Evolutionary conservation across 208 protist species (phyloP), one percentile per base, ranked within the genome.

Genomic region (Acanthamoeba triangularis): DNA sequence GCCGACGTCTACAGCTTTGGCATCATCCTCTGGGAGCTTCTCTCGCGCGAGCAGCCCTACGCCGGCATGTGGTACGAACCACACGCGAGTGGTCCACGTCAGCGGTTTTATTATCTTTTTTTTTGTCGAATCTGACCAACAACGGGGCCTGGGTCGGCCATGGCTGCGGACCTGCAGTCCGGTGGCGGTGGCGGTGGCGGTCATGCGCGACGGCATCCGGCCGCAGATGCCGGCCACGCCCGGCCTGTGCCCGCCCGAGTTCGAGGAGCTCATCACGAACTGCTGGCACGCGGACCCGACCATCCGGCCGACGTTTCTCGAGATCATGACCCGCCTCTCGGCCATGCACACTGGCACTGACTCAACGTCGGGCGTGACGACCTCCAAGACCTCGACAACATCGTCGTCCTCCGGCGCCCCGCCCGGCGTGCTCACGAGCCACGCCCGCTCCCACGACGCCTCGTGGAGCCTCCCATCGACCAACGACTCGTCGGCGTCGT

Each of bases 21-120:
- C 28, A 90, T 90, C 54, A 63, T 90, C 52, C 37, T 90, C 14
- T 90, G 82, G 82, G 82, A 90, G 82, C 28, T 67, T 11, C 59
- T 65, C 14, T 25, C 59, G 14, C 59, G 59, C 59, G 59, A 65
- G 23, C 59, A 65, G 59, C 59, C 59, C 59, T 65, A 65, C 25
- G 5, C 23, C 23, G 59, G 59, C 59, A 23, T 65, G 23, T 25
- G 8, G 59, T 65, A 8, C 59, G 20, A 28, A 4, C 18, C 59
- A 4, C 18, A n/a, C n/a, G n/a, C n/a, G n/a, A n/a, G n/a, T 23
- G 16, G 11, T 1, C 16, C 54, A 13, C 20, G 16, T 61, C 54
- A 23, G 54, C 54, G 37, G 1, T 41, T 41, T 41, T 41, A 3
- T 41, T 41, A 3, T 28, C 33, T 82, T n/a, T 6, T n/a, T 65